These are phyloP conservation scores for Erodium maritimum DNA, from an alignment of 345 rosid genomes.

Conservation along the genomic window DNA sequence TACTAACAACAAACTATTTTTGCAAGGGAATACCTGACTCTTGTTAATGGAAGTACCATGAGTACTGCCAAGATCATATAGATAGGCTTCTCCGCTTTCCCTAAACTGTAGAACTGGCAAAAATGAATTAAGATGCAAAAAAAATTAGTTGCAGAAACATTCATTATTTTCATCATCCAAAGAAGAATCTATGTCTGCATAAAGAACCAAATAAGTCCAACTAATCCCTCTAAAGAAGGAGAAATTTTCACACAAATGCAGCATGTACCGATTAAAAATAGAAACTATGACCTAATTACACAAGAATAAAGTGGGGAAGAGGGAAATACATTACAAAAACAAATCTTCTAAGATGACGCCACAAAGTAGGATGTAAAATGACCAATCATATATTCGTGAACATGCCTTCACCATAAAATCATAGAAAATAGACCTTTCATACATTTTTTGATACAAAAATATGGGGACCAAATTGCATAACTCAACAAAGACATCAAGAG, in stretches of 20 bases:
- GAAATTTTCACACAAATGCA: background rate
- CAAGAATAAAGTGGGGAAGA: background rate
- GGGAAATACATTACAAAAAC: no score
- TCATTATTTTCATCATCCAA: background rate
- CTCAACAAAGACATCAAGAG: no score
- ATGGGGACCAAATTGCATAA: no score
- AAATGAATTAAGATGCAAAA: slow-evolving; percentile 8
- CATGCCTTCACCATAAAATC: no score
- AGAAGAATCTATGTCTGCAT: background rate
- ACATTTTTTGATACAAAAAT: no score
- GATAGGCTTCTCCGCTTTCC: slow-evolving; percentile 61
- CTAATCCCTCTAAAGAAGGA: background rate
- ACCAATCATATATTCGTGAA: no score
- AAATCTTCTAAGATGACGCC: no score
- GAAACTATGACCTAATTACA: background rate
- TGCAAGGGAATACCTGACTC: slow-evolving; percentile 39
- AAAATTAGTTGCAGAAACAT: background rate
- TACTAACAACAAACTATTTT: background rate
- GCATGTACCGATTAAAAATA: background rate
- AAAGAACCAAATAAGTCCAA: background rate
- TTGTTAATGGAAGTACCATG: slow-evolving; percentile 80
- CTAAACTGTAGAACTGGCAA: slow-evolving; percentile 77
- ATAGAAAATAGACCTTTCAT: no score
- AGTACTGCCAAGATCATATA: slow-evolving; percentile 77
- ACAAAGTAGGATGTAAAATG: no score